Evolutionary conservation across 2,329 filamentous ascomycete species (phyloP).

Genomic region (Botrytis porri): DNA sequence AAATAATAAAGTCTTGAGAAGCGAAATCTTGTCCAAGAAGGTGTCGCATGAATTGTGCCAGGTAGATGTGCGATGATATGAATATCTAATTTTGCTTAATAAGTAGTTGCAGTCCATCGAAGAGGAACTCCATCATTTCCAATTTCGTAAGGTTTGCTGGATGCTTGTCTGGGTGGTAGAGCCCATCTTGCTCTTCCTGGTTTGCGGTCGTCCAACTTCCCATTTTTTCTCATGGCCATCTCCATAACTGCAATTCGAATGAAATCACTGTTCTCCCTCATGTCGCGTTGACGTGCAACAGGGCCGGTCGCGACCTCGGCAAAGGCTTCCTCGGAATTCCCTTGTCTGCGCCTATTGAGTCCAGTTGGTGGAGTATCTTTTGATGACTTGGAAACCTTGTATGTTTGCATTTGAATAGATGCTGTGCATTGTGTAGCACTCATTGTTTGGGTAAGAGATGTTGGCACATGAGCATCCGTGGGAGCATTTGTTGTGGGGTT

Average conservation of each 20-base stretch:
- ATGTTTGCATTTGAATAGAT: slow-evolving; percentile 71
- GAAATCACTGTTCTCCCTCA: slow-evolving; percentile 68
- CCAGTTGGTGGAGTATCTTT: slow-evolving; percentile 41
- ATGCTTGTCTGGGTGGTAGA: slow-evolving; percentile 60
- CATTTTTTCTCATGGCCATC: slow-evolving; percentile 66
- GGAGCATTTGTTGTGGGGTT: slow-evolving; percentile 58
- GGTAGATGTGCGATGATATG: neutral
- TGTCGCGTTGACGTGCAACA: slow-evolving; percentile 59
- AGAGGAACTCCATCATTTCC: slow-evolving; percentile 56
- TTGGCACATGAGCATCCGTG: slow-evolving; percentile 41
- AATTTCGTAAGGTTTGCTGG: slow-evolving; percentile 53
- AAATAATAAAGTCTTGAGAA: neutral
- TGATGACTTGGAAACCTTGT: slow-evolving; percentile 44
- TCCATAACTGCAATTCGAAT: slow-evolving; percentile 70
- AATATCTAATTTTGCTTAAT: slow-evolving; percentile 18
- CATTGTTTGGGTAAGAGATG: slow-evolving; percentile 39
- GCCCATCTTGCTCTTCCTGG: slow-evolving; percentile 67
- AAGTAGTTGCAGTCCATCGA: slow-evolving; percentile 50
- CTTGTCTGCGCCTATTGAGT: slow-evolving; percentile 34
- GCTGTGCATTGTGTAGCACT: slow-evolving; percentile 53
- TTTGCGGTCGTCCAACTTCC: slow-evolving; percentile 63
- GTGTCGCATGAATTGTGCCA: neutral
- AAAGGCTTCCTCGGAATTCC: slow-evolving; percentile 35
- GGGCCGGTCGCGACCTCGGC: slow-evolving; percentile 41
- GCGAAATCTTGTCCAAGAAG: neutral